Base-by-base conservation (phyloP, 257 asterid species). In the Fraxinus pennsylvanica region DNA sequence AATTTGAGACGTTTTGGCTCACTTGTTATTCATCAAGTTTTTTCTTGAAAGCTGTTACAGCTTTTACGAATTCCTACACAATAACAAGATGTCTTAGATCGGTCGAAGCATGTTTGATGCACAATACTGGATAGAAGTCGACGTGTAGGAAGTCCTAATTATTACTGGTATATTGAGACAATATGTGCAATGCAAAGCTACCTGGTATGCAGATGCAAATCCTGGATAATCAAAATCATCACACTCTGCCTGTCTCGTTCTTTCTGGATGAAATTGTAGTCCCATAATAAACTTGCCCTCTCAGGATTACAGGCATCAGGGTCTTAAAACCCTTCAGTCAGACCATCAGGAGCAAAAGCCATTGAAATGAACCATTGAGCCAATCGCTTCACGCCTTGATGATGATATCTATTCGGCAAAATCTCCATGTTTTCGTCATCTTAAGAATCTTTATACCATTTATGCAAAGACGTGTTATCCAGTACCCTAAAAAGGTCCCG, bases 211-310 rank as follows among this genome's bases (percentile, higher is more conserved):
- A 71, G 80, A 78, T 14, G 97, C 82, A 76, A 97, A 94, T 1
- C 97, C 97, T 1, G 94, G 96, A 77, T 91, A 91, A 74, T 92
- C 94, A 72, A 94, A 92, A 19, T 84, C 93, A 36, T 86, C 94
- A 76, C 0, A 30, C 69, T 90, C 92, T 0, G 75, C 76, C 0
- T 74, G 79, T 29, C 93, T 83, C 97, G 91, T 94, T 72, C 98
- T 81, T 68, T 94, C 97, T 6, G 97, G 98, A 85, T 94, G 97
- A 79, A 94, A 94, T 76, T 92, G 97, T 22, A 94, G 87, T 15
- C 97, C 97, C 96, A 91, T 89, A 19, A 92, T 90, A 72, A 94
- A 94, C 86, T 94, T 88, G 1, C 97, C 98, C 76, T 94, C 97
- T 88, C 88, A 5, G 98, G 98, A 75, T 84, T 86, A 84, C 89